Percentiles rank a stretch among this genome's conserved stretches.
These are phyloP conservation scores for Astrothelium macrocarpum DNA, from an alignment of 495 filamentous ascomycete genomes.

Conservation along the genomic window DNA sequence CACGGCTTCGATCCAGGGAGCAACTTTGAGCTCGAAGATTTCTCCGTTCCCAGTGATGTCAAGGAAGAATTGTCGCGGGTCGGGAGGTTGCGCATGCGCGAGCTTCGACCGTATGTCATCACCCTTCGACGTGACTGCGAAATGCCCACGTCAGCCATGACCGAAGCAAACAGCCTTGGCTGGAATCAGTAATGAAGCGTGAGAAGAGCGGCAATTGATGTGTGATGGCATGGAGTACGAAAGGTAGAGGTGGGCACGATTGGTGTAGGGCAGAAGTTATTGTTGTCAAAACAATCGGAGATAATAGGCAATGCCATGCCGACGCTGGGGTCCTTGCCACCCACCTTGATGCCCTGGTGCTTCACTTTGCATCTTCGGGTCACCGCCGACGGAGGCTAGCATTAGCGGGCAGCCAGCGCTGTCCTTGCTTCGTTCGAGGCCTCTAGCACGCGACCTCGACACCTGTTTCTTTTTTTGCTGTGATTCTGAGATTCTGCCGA, in stretches of 20 bases:
- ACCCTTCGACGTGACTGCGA: neutral
- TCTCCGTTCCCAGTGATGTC: neutral
- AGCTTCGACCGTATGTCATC: constrained; percentile 1
- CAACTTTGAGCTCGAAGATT: neutral
- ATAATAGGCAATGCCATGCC: neutral
- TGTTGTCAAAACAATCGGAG: neutral
- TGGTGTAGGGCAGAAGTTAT: neutral
- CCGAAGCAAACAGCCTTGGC: neutral
- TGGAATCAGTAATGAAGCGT: neutral
- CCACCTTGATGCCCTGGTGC: neutral
- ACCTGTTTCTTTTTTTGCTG: too few species aligned
- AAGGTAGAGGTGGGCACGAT: neutral
- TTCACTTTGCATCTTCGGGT: neutral
- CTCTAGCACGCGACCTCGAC: neutral
- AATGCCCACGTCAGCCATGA: neutral
- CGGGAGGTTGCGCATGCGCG: neutral
- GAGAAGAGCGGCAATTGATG: neutral
- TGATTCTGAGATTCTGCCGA: too few species aligned
- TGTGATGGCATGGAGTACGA: neutral
- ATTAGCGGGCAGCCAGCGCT: neutral
- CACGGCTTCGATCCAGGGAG: neutral
- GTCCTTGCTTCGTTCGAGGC: neutral
- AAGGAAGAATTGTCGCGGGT: neutral
- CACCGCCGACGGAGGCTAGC: neutral
- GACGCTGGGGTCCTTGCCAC: too few species aligned